Base-by-base conservation (phyloP, 371 early-diverging fungal genomes). In the Dichotomocladium elegans region DNA sequence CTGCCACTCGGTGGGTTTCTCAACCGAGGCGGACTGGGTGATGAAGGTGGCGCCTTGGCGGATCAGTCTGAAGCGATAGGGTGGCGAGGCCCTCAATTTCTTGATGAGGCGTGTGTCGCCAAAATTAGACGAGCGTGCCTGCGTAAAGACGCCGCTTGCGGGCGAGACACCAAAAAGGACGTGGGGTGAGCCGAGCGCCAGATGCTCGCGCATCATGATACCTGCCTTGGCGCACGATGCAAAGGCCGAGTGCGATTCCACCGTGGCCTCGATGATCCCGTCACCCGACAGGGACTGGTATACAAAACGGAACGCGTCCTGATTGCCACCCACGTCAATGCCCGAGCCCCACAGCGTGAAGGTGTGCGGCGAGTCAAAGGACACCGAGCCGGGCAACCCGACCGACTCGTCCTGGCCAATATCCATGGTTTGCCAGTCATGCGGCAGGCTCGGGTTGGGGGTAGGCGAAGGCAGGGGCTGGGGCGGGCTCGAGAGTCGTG, bases 261-360 rank as follows among this genome's bases (percentile, higher is more conserved):
- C 52, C 0, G 66, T 63, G 3, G 60, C 59, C 22, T 70, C 69
- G 21, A 71, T 56, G 1, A 41, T 43, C 3, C 71, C 69, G 30
- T 66, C 53, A 9, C 29, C 45, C 0, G 64, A 64, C 1, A 68
- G 41, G 0, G 60, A 49, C 31, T 74, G 71, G 43, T 70, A 74
- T 6, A 74, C 66, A 45, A 57, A 74, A 1, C 74, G 68, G 42
- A 74, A 74, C 1, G 71, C 74, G 49, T 74, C 74, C 14, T 49
- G 47, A 30, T 43, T 45, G 19, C 57, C 58, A 19, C 64, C 60
- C 22, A 74, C 68, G 22, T 71, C 71, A 11, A 59, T 55, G 6
- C 74, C 74, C 2, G 74, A 74, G 8, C 74, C 74, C 74, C 74
- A 74, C 11, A 74, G 35, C 3, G 74, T 74, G 42, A 74, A 74